A percentile compares a stretch with the other conserved stretches of the same genome.
These are phyloP conservation scores for Aureobasidium leucospermi DNA, from an alignment of 2,329 filamentous ascomycete species.

Conservation along the genomic window DNA sequence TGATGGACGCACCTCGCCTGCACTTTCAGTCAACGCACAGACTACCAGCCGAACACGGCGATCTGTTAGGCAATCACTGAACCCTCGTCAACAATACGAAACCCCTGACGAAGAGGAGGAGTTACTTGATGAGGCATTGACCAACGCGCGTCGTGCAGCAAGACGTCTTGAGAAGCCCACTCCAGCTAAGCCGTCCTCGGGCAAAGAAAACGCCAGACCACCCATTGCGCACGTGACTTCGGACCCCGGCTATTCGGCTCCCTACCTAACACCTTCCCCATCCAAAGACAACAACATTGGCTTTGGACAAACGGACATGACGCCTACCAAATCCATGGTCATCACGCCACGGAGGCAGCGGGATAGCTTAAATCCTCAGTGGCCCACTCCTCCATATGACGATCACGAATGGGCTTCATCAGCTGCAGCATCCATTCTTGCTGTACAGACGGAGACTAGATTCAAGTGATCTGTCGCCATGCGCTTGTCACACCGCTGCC, in stretches of 20 bases:
- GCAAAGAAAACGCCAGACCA: constrained; percentile 29
- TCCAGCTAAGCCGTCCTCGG: constrained; percentile 9
- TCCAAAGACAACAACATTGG: constrained; percentile 77
- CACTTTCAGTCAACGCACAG: constrained; percentile 28
- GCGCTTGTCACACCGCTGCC: neutral
- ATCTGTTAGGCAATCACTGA: constrained; percentile 60
- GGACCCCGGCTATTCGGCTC: constrained; percentile 28
- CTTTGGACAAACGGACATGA: constrained; percentile 57
- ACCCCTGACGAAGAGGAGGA: constrained; percentile 96
- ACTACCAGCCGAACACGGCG: constrained; percentile 65
- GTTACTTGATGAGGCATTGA: constrained; percentile 79
- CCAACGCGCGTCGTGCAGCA: constrained; percentile 67
- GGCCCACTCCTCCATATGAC: constrained; percentile 93
- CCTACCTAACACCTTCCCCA: constrained; percentile 66
- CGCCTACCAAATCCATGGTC: constrained; percentile 64
- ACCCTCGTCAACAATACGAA: constrained; percentile 79
- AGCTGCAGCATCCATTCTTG: constrained; percentile 43
- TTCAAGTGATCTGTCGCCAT: neutral
- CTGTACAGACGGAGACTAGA: neutral
- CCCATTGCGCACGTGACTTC: constrained; percentile 54
- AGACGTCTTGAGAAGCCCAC: constrained; percentile 53
- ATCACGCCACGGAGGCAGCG: constrained; percentile 53
- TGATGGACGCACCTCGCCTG: constrained; percentile 49
- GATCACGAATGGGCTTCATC: constrained; percentile 86
- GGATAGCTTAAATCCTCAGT: constrained; percentile 56